Percentiles rank a stretch among this genome's conserved stretches.
Evolutionary conservation across 1,284 basidiomycete genomes (phyloP).

Genomic region (Cutaneotrichosporon spelunceum): DNA sequence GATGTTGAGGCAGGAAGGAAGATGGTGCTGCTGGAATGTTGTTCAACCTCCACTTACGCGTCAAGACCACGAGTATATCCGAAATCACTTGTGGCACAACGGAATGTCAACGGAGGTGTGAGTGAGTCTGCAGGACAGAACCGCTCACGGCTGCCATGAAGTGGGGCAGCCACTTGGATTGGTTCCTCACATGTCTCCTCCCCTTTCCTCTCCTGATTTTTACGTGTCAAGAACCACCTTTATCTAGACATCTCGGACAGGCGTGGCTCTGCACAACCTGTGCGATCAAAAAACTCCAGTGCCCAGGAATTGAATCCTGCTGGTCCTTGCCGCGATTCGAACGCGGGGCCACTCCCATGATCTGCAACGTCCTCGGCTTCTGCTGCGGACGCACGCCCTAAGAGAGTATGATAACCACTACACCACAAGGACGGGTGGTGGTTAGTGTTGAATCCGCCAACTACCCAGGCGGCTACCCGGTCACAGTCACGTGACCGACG

Average conservation of each 20-base stretch:
- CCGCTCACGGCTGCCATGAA: too few relatives aligned
- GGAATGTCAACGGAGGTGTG: too few relatives aligned
- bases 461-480: too few relatives aligned
- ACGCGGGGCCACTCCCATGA: slow-evolving; percentile 1
- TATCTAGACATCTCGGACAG: too few relatives aligned
- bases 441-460: too few relatives aligned
- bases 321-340: slow-evolving; percentile 1
- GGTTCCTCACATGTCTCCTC: too few relatives aligned
- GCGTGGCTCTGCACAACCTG: neutral
- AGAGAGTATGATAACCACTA: slow-evolving; percentile 1
- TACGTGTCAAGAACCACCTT: too few relatives aligned
- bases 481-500: too few relatives aligned
- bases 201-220: too few relatives aligned
- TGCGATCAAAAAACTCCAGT: neutral
- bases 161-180: too few relatives aligned
- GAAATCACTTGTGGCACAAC: neutral
- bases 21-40: too few relatives aligned
- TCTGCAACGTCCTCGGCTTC: neutral
- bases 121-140: too few relatives aligned
- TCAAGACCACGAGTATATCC: neutral
- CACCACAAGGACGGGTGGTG: neutral
- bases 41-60: neutral
- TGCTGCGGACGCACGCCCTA: neutral
- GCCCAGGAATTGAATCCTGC: neutral
- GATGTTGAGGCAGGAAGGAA: neutral